phyloP scores from a whole-genome alignment of 768 basidiomycete species.

The Lentinula raphanica region DNA sequence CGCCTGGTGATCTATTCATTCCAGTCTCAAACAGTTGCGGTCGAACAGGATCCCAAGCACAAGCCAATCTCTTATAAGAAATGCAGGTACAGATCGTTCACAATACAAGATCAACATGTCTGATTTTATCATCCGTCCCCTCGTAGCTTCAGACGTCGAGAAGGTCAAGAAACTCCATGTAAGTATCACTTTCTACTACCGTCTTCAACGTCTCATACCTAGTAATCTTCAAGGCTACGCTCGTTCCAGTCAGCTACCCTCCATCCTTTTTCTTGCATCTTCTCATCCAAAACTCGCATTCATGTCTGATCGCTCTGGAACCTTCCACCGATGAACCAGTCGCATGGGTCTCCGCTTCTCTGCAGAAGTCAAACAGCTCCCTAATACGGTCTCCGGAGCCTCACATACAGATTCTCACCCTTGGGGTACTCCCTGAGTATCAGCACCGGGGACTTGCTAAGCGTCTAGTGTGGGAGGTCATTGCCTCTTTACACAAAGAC shows the following conservation, averaged over 20 bases:
- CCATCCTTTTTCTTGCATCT: constrained; percentile 42
- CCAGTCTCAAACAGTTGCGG: neutral
- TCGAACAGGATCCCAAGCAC: neutral
- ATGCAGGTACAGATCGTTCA: neutral
- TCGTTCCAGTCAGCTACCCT: constrained; percentile 37
- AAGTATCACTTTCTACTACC: constrained; percentile 11
- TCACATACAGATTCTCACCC: constrained; percentile 45
- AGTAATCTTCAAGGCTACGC: constrained; percentile 22
- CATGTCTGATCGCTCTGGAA: constrained; percentile 37
- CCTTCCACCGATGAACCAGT: constrained; percentile 25
- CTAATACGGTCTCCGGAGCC: constrained; percentile 17
- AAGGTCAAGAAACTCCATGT: constrained; percentile 33
- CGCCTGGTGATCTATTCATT: neutral
- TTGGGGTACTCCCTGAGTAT: constrained; percentile 43
- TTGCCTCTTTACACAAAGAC: constrained; percentile 20
- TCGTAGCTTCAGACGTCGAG: neutral
- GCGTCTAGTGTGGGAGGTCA: constrained; percentile 30
- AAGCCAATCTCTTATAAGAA: neutral
- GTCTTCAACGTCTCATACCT: constrained; percentile 1
- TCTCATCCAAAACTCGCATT: constrained; percentile 32
- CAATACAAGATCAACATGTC: neutral
- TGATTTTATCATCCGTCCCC: constrained; percentile 3
- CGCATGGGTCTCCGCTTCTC: constrained; percentile 40
- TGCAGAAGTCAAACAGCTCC: constrained; percentile 17
- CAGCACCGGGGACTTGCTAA: constrained; percentile 39